Percentiles rank a stretch among this genome's conserved stretches.
phyloP scores from a whole-genome alignment of 2,329 filamentous ascomycete genomes.

The Hymenoscyphus albidus region DNA sequence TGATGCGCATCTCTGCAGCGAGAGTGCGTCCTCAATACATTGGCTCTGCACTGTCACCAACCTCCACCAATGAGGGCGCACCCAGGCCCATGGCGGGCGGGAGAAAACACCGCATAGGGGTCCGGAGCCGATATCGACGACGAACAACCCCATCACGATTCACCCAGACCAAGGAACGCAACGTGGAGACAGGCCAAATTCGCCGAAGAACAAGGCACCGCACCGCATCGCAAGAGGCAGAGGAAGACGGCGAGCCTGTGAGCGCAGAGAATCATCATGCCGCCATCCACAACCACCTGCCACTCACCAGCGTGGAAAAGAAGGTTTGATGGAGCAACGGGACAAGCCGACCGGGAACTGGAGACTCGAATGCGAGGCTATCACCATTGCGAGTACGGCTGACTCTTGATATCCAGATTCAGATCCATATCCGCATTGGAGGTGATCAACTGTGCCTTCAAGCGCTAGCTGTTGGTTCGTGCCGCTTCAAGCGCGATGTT shows the following conservation, averaged over 20 bases:
- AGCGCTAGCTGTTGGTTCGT: conserved; percentile 1
- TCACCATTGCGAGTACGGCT: background rate
- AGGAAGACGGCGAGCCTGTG: too few relatives aligned
- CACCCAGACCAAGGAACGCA: background rate
- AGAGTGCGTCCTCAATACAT: conserved; percentile 1
- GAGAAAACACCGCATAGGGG: conserved; percentile 2
- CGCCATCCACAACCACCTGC: background rate
- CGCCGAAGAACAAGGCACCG: conserved; percentile 1
- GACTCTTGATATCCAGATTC: background rate
- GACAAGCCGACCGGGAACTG: conserved; percentile 12
- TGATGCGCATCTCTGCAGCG: background rate
- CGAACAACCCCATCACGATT: background rate
- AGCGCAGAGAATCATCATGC: background rate
- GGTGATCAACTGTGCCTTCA: background rate
- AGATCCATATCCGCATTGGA: background rate
- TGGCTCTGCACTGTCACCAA: conserved; percentile 8
- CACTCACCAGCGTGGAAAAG: background rate
- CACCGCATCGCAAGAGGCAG: too few relatives aligned
- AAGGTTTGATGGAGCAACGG: conserved; percentile 6
- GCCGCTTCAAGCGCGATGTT: background rate
- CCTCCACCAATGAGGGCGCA: conserved; percentile 10
- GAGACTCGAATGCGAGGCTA: background rate
- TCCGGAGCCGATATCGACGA: background rate
- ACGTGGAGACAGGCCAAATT: conserved; percentile 2
- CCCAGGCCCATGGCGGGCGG: conserved; percentile 6